Conservation (phyloP, 768 basidiomycete species). For the Pleurotus salmoneostramineus region DNA sequence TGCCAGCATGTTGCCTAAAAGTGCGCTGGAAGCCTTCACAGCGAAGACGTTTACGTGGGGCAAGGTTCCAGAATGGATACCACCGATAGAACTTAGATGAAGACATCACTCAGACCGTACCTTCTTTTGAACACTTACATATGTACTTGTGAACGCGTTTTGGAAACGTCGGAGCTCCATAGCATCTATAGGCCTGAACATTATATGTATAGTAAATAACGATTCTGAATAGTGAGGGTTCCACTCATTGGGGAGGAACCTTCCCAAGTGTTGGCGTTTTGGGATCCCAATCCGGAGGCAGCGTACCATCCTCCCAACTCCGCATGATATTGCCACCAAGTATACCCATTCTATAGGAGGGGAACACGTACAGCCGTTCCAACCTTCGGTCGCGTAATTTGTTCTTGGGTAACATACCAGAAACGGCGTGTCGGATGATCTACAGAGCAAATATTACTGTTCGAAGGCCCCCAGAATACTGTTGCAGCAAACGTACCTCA, state of each 20-base stretch:
- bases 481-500: conserved; percentile 54
- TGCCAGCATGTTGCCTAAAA: conserved; percentile 44
- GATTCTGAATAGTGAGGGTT: neutral
- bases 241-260: neutral
- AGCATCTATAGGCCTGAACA: neutral
- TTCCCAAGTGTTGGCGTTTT: conserved; percentile 3
- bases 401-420: conserved; percentile 99
- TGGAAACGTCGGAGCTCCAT: neutral
- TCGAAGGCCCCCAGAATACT: neutral
- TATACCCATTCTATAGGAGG: conserved; percentile 72
- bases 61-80: conserved; percentile 71
- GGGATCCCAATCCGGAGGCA: conserved; percentile 23
- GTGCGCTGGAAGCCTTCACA: conserved; percentile 49
- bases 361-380: conserved; percentile 86
- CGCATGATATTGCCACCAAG: conserved; percentile 73
- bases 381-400: conserved; percentile 86
- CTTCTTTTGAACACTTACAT: no score
- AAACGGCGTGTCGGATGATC: conserved; percentile 95
- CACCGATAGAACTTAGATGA: conserved; percentile 58
- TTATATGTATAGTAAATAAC: neutral
- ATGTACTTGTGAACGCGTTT: no score
- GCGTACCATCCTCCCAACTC: conserved; percentile 81
- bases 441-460: conserved; percentile 23
- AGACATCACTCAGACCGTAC: neutral
- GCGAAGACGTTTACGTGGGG: conserved; percentile 60